Conservation (phyloP, 345 rosid genomes). For the Salix udensis region DNA sequence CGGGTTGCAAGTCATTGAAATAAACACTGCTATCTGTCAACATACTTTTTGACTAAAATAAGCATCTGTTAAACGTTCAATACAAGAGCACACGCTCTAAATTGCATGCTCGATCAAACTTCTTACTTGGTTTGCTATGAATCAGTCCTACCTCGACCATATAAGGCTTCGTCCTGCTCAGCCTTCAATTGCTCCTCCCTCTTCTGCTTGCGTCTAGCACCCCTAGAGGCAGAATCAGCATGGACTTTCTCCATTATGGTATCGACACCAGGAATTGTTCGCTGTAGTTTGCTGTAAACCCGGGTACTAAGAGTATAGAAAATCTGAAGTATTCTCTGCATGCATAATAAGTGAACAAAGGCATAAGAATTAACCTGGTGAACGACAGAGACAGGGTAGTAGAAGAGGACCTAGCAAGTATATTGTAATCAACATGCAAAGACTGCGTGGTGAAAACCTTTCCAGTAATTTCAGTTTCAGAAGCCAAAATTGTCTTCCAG, state of each 20-base stretch:
- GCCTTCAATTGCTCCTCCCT: conserved; percentile 41
- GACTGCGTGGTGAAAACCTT: background rate
- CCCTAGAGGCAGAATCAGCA: conserved; percentile 32
- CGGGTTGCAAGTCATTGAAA: no score
- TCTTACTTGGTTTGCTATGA: conserved; percentile 1
- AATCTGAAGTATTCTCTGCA: conserved; percentile 45
- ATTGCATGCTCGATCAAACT: no score
- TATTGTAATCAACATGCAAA: background rate
- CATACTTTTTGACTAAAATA: no score
- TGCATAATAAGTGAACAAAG: background rate
- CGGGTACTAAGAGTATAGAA: conserved; percentile 41
- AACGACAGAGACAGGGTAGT: background rate
- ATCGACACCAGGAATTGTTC: conserved; percentile 56
- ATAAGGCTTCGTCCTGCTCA: conserved; percentile 19
- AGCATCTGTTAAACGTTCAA: no score
- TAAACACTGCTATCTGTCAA: no score
- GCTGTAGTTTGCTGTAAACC: conserved; percentile 35
- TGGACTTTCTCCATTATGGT: conserved; percentile 50
- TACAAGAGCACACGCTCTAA: no score
- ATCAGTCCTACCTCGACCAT: conserved; percentile 10
- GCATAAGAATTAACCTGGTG: background rate
- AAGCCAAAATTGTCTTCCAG: no score
- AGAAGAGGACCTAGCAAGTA: background rate
- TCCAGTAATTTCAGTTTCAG: background rate
- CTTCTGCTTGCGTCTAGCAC: conserved; percentile 32